Evolutionary conservation across 2,329 filamentous ascomycete species (phyloP), one percentile per base, ranked within the genome.

Genomic region (Ambrosiella xylebori): DNA sequence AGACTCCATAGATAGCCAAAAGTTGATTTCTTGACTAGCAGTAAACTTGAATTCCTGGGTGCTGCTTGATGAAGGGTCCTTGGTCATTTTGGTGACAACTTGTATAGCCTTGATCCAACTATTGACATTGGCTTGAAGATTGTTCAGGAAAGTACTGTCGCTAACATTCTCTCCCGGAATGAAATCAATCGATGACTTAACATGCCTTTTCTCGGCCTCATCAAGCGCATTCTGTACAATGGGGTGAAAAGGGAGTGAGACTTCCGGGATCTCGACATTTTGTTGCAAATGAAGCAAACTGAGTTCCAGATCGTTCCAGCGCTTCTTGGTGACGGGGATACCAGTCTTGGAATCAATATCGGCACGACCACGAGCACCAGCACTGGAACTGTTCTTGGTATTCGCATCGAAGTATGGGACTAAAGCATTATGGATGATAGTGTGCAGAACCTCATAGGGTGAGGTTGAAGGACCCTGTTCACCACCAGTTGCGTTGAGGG

Each of bases 71-170:
- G 76, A 74, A 3, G 88, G 82, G 65, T 98, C 93, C 66, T 89
- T 83, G 45, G 88, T 88, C 75, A 95, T 86, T 71, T 94, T 94
- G 44, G 93, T 98, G 64, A 96, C 94, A 53, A 85, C 85, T 69
- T 96, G 91, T 63, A 99, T 98, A 9, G 91, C 95, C 73, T 95
- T 95, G 73, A 98, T 98, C 93, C 93, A 99, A 62, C 85, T 84
- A 69, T 97, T 98, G 61, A 97, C 93, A 54, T 85, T 93, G 55
- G 87, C 85, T 68, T 97, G 93, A 41, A 99, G 76, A 64, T 85
- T 89, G 71, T 98, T 98, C 65, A 96, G 83, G 64, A 98, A 94
- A 9, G 82, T 82, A 65, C 88, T 95, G 70, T 96, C 93, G 60
- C 88, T 83, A 39, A 96, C 75, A n/a, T 94, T 77, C 9, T 79